Base-by-base conservation (phyloP, 1,284 basidiomycete genomes). In the Boletus mariae region DNA sequence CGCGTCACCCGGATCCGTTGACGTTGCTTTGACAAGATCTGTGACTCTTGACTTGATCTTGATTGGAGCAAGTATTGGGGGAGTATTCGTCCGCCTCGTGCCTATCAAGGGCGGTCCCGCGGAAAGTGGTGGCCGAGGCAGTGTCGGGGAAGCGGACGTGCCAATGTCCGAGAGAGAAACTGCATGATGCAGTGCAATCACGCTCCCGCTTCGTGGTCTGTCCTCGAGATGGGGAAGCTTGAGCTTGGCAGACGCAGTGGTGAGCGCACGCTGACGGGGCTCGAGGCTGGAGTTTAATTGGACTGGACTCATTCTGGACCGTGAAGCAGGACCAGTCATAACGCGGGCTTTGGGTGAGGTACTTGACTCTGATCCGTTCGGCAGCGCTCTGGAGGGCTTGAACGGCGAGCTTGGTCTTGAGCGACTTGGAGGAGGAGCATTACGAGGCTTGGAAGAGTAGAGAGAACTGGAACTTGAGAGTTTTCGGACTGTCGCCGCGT, bases 1-100 rank as follows among this genome's bases (percentile, higher is more conserved):
- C 5, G 25, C 37, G 20, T 60, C 60, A 28, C 26, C 54, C 10
- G 37, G 45, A 51, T 20, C 20, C 20, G 20, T 59, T 44, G 62
- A 50, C 43, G 75, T 74, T 5, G 63, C 49, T 53, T 76, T 80
- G n/a, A 74, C 73, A 57, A 79, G 50, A 52, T 71, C 61, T 5
- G 79, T 72, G 31, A 85, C 71, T 58, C 80, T 87, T 9, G 85
- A 78, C 68, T 78, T 85, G 53, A 87, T 76, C 59, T 67, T 44
- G 72, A 66, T 13, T 66, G 66, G 25, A 62, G 61, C 38, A 43
- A 55, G 42, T 13, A 55, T 52, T 40, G 57, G 62, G 11, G 55
- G 55, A 2, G 51, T 43, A 3, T 45, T 49, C 35, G 48, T 51
- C 23, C 54, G 61, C 8, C 55, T 40, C 12, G 11, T 29, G 50